Conservation (phyloP, 2,329 filamentous ascomycete genomes). For the Zymoseptoria pseudotritici region DNA sequence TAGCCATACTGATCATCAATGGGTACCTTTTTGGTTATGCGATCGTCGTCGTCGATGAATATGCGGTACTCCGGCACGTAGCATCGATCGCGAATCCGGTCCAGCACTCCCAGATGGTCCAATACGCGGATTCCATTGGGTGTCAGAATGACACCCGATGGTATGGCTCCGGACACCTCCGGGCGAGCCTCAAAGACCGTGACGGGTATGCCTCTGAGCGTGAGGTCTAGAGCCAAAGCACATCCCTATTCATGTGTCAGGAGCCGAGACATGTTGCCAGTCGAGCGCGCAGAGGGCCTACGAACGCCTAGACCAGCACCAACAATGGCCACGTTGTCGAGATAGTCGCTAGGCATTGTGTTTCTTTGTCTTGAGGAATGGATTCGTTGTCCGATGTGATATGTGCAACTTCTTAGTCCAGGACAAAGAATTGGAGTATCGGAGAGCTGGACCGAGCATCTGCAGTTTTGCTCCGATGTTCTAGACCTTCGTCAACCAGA, state of each 20-base stretch:
- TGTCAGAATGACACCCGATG: conserved; percentile 45
- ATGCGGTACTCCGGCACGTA: conserved; percentile 47
- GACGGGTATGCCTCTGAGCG: conserved; percentile 13
- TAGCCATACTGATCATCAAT: conserved; percentile 42
- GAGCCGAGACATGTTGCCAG: not conserved
- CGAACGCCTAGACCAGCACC: conserved; percentile 16
- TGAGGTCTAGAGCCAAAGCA: conserved; percentile 17
- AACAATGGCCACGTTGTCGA: conserved; percentile 13
- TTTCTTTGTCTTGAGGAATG: too few species aligned
- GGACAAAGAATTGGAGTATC: too few species aligned
- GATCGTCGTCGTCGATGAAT: conserved; percentile 34
- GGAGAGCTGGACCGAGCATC: too few species aligned
- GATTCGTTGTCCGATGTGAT: too few species aligned
- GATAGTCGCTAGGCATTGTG: conserved; percentile 1
- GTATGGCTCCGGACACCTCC: conserved; percentile 5
- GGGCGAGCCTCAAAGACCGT: conserved; percentile 18
- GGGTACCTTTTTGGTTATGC: conserved; percentile 16
- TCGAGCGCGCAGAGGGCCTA: not conserved
- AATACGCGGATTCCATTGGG: conserved; percentile 52
- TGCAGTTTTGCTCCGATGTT: too few species aligned
- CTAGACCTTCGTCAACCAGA: too few species aligned
- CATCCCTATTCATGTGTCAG: conserved; percentile 12
- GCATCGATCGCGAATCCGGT: conserved; percentile 38
- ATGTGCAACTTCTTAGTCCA: too few species aligned
- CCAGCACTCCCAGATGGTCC: conserved; percentile 44